Base-by-base conservation (phyloP, 2,329 filamentous ascomycete genomes). In the Alternaria gansuensis region DNA sequence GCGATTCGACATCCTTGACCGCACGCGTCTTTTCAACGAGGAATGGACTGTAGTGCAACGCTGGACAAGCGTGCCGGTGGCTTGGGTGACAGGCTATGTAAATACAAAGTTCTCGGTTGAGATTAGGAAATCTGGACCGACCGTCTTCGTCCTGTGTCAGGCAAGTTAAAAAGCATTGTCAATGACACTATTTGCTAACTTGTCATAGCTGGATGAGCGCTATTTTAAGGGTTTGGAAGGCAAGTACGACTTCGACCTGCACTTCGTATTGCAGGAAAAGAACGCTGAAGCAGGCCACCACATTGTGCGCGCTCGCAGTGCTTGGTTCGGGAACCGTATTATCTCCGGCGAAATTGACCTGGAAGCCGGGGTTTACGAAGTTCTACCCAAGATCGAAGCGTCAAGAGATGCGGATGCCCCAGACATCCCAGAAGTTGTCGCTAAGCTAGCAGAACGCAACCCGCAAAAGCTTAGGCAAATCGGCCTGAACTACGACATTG, bases 311-410 rank as follows among this genome's bases (percentile, higher is more conserved):
- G 84, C 82, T 44, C 60, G 82, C 67, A 60, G 83, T 72, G 67
- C 81, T 75, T 75, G 71, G 66, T 81, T 81, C 72, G 90, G 91
- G 82, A 86, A 82, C 13, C 87, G 92, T 8, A 90, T 88, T 5
- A 88, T 93, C 50, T 92, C 89, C 48, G 87, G 91, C 2, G 91
- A 95, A 73, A 83, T 94, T 17, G 83, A 88, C 28, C 85, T 95
- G 40, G 85, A 90, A 23, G 84, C 88, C 0, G 92, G 92, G 6
- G 85, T 83, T 34, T 95, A 95, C 75, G 86, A 87, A 26, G 85
- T 96, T 5, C 80, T 91, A 17, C 85, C 93, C 72, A 92, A 90
- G 70, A 84, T 94, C 51, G 87, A 87, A 3, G 90, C 90, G 0
- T 82, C 82, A 33, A 85, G 88, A 14, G 64, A 78, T 36, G 62